Evolutionary conservation across 768 basidiomycete species (phyloP), one percentile per base, ranked within the genome.

Genomic region (Trametes elegans): DNA sequence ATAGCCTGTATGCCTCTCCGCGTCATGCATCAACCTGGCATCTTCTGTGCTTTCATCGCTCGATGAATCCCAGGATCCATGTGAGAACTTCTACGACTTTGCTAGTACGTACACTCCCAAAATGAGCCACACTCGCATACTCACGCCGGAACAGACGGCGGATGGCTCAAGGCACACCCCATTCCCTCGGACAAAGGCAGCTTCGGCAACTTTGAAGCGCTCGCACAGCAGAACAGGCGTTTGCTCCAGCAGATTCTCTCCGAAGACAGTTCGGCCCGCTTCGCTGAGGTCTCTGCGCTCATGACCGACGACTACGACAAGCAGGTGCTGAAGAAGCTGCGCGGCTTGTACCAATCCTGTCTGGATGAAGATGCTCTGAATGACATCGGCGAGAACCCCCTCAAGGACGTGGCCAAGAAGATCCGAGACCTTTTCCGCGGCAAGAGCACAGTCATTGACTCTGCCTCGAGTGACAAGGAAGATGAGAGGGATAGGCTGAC

Each of bases 1-100:
- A 6, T 59, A 90, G 85, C 76, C 82, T 57, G 66, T 79, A 4
- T 99, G 97, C 73, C 68, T 90, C 24, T 84, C 87, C 11, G 67
- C 86, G 4, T 80, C 86, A 58, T 99, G 97, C 67, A 85, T 98
- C 45, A 72, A 83, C 29, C 78, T 96, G 11, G 86, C 96, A 9
- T 89, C 92, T 1, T 79, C 84, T 0, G 88, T 99, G 55, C 73
- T 98, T 13, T 81, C 85, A 18, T 84, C 84, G 0, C 71, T 98
- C 19, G 95, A 99, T 66, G 79, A 79, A 9, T 75, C 83, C 8
- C 79, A 88, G 61, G 93, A 98, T 66, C 97, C 97, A 0, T 99
- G 97, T 70, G 90, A 98, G 62, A 88, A 93, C 71, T 97, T 98
- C 69, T 98, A 94, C 66, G 82, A 87, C 59, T 98, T 85, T 72